Base-by-base conservation (phyloP, 2,329 filamentous ascomycete genomes). In the Diaporthe eres region DNA sequence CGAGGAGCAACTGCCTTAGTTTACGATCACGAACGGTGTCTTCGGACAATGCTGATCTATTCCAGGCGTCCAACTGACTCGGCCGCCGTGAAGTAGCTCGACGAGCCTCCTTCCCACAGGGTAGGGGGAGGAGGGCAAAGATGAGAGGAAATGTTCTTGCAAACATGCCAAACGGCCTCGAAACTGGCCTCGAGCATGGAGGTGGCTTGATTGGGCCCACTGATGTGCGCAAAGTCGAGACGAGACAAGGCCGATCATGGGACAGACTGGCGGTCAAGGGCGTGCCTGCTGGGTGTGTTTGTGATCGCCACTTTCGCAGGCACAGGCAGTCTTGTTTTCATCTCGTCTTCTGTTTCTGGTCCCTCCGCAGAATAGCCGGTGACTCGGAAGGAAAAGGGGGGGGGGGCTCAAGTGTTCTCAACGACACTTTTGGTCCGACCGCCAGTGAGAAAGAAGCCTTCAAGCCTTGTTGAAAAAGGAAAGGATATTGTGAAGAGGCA, bases 211-310 rank as follows among this genome's bases (percentile, higher is more conserved):
- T 67, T 67, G 74, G 74, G 63, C 47, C 74, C 68, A 75, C 51
- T 28, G 57, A 75, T 72, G 47, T 47, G 58, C 68, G 49, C 22
- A 67, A 53, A 75, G 74, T 75, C 74, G 58, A 75, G 74, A 75
- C 74, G 74, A 75, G 74, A 75, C 74, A 75, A 58, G 60, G 74
- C 44, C 47, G 74, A 39, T 72, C 68, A 72, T 49, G 67, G 58
- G 49, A 72, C 47, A 53, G 67, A 60, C 31, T 28, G 68, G 55
- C 44, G 55, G 57, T 55, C 28, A 42, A 60, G 58, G 39, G 42
- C 31, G 61, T 53, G 70, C 60, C 53, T 75, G 70, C 70, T 75
- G 70, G 19, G 31, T 13, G 31, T 53, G 74, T 73, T 73, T 75
- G 60, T 60, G 71, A 75, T 68, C 60, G 70, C 74, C 71, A 57